phyloP scores from a whole-genome alignment of 2,329 filamentous ascomycete genomes.

The Bipolaris oryzae region DNA sequence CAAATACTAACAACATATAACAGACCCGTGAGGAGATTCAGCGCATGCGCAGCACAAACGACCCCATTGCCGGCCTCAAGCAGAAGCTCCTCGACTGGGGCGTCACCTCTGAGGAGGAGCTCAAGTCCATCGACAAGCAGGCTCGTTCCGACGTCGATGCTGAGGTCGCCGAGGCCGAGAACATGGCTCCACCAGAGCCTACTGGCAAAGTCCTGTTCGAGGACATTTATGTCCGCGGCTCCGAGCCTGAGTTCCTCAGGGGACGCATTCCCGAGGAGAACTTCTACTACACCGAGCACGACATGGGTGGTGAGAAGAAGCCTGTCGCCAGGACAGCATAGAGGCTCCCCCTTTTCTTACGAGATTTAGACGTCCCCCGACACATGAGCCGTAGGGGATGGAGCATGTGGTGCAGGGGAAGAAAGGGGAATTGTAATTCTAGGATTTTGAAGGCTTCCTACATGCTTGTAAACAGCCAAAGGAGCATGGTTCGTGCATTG shows the following conservation, averaged over 20 bases:
- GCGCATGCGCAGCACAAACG: conserved; percentile 98
- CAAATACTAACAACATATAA: conserved; percentile 22
- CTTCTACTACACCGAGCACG: conserved; percentile 69
- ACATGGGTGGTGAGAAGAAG: conserved; percentile 48
- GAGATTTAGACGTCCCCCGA: background rate
- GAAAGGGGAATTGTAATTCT: conserved; percentile 31
- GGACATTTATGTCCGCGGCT: conserved; percentile 92
- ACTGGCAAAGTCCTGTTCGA: conserved; percentile 87
- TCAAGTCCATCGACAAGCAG: conserved; percentile 95
- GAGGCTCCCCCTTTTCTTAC: conserved; percentile 7
- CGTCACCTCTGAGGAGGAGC: conserved; percentile 88
- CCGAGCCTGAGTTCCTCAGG: conserved; percentile 85
- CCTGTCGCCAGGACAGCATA: conserved; percentile 44
- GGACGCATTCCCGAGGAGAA: conserved; percentile 91
- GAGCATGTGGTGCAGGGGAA: conserved; percentile 1
- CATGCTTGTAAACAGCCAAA: conserved; percentile 18
- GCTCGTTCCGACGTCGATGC: conserved; percentile 83
- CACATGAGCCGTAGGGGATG: background rate
- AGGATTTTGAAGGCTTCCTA: conserved; percentile 27
- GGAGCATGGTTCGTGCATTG: conserved; percentile 2
- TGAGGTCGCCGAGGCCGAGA: conserved; percentile 89
- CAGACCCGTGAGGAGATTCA: conserved; percentile 96
- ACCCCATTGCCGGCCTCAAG: conserved; percentile 97
- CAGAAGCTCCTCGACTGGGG: conserved; percentile 97
- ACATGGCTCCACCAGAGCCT: conserved; percentile 79